phyloP scores from a whole-genome alignment of 2,329 filamentous ascomycete genomes.

The Purpureocillium takamizusanense region DNA sequence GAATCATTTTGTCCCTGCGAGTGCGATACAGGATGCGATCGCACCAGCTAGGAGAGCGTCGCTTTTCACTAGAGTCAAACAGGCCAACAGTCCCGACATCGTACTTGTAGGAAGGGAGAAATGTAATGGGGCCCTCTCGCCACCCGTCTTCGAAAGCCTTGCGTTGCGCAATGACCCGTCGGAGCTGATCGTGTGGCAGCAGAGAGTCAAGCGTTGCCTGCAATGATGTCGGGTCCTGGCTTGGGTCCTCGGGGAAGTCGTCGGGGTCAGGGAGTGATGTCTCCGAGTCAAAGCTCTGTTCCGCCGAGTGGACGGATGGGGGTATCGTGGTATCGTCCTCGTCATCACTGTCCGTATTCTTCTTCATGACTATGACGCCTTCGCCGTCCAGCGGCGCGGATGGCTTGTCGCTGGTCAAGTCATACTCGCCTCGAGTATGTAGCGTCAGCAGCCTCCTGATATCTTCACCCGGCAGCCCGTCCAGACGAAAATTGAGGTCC shows the following conservation, averaged over 20 bases:
- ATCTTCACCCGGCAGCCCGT: constrained; percentile 81
- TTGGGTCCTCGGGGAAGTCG: constrained; percentile 57
- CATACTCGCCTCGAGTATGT: constrained; percentile 73
- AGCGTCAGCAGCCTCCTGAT: constrained; percentile 76
- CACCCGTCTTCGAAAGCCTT: constrained; percentile 87
- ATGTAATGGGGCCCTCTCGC: constrained; percentile 79
- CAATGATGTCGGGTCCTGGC: constrained; percentile 74
- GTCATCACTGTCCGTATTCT: constrained; percentile 38
- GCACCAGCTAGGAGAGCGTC: constrained; percentile 89
- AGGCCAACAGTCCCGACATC: constrained; percentile 86
- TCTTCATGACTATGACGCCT: constrained; percentile 37
- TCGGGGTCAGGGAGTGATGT: constrained; percentile 50
- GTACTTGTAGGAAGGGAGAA: constrained; percentile 95
- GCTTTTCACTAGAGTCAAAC: constrained; percentile 94
- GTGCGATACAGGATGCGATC: constrained; percentile 87
- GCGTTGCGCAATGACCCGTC: constrained; percentile 60
- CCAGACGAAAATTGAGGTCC: constrained; percentile 88
- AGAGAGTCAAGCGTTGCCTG: constrained; percentile 83
- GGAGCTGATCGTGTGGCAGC: constrained; percentile 82
- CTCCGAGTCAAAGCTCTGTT: constrained; percentile 29
- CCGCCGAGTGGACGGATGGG: constrained; percentile 21
- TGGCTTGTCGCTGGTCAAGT: constrained; percentile 34
- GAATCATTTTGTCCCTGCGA: constrained; percentile 56
- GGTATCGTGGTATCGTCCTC: constrained; percentile 33
- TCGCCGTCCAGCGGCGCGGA: constrained; percentile 33